phyloP scores from a whole-genome alignment of 2,329 filamentous ascomycete genomes.

The Orbilia brochopaga region DNA sequence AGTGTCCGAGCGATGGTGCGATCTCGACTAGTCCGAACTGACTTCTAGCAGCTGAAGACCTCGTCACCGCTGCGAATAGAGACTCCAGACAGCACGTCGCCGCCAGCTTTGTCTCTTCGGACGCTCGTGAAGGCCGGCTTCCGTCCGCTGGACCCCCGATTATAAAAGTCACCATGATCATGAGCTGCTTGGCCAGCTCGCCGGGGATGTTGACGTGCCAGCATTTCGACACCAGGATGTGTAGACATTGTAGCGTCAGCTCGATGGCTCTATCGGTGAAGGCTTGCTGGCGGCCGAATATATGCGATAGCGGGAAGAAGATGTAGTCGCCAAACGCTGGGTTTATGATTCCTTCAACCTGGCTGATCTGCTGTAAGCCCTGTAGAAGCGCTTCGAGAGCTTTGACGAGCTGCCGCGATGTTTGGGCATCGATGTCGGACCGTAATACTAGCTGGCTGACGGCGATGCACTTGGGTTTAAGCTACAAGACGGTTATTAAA shows the following conservation, averaged over 20 bases:
- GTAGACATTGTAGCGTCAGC: constrained; percentile 74
- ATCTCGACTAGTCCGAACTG: constrained; percentile 66
- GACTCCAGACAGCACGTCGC: constrained; percentile 73
- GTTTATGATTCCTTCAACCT: constrained; percentile 67
- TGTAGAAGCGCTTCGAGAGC: constrained; percentile 62
- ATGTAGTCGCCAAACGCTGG: constrained; percentile 88
- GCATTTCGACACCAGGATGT: constrained; percentile 74
- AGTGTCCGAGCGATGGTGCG: constrained; percentile 80
- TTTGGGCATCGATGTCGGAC: constrained; percentile 59
- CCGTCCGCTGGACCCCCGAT: constrained; percentile 73
- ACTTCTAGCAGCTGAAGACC: constrained; percentile 60
- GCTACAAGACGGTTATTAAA: constrained; percentile 59
- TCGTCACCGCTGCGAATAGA: constrained; percentile 68
- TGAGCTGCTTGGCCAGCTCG: constrained; percentile 78
- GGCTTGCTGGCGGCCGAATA: constrained; percentile 76
- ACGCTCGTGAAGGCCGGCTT: constrained; percentile 55
- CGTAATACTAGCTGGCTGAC: constrained; percentile 67
- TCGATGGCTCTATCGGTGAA: constrained; percentile 77
- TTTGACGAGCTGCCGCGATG: constrained; percentile 60
- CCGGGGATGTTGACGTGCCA: constrained; percentile 76
- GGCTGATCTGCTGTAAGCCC: constrained; percentile 60
- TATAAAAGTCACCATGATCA: constrained; percentile 82
- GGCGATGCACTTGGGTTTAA: constrained; percentile 69
- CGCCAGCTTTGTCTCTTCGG: constrained; percentile 75
- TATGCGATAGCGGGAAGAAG: constrained; percentile 89